Evolutionary conservation across 768 basidiomycete species (phyloP).

Genomic region (Clavaria fumosa): DNA sequence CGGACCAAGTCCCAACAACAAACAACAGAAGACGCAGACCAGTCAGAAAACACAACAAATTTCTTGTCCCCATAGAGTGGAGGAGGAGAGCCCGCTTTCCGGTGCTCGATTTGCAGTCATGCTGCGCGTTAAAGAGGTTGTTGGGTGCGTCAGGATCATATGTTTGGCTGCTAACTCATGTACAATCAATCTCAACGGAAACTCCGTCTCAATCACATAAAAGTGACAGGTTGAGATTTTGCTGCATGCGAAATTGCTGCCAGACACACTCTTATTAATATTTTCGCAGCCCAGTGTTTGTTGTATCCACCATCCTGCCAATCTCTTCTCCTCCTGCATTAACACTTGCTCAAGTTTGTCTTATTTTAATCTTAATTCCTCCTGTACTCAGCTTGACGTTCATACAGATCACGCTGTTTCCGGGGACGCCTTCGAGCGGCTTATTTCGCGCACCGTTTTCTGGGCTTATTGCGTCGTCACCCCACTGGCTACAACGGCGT

Average conservation of each 20-base stretch:
- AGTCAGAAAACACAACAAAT: slow-evolving; percentile 82
- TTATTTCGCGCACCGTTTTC: slow-evolving; percentile 84
- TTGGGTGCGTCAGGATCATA: no score
- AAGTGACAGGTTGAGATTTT: no score
- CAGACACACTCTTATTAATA: no score
- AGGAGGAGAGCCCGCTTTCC: slow-evolving; percentile 62
- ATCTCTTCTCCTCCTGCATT: slow-evolving; percentile 69
- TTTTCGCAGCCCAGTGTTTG: slow-evolving; percentile 80
- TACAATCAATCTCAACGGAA: no score
- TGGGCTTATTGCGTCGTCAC: slow-evolving; percentile 87
- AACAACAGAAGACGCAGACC: slow-evolving; percentile 27
- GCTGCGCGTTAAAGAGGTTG: no score
- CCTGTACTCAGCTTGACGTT: neutral
- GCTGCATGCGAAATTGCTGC: no score
- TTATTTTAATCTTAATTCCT: neutral
- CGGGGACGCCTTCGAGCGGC: slow-evolving; percentile 80
- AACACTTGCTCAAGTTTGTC: slow-evolving; percentile 36
- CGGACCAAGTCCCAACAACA: neutral
- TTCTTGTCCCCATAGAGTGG: slow-evolving; percentile 65
- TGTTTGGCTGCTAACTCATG: no score
- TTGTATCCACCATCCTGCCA: slow-evolving; percentile 75
- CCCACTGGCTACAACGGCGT: slow-evolving; percentile 65
- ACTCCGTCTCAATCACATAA: no score
- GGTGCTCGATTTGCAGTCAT: slow-evolving; percentile 20
- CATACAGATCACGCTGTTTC: slow-evolving; percentile 61